Evolutionary conservation across 169 alveolate genomes (phyloP).

Genomic region (Babesia ovata): DNA sequence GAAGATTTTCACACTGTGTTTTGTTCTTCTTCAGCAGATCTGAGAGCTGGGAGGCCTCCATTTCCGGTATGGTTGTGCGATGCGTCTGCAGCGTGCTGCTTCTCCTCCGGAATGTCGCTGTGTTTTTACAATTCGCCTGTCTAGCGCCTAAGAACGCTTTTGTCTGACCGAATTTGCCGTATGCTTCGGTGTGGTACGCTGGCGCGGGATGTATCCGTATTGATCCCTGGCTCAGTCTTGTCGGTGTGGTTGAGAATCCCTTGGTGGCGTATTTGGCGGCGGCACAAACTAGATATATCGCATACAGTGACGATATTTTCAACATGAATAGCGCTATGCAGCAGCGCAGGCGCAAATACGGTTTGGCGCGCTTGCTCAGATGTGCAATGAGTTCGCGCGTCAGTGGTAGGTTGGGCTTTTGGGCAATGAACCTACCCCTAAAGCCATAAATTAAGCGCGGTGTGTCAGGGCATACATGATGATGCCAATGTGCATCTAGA

Average conservation of each 20-base stretch:
- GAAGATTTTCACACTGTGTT: constrained; percentile 84
- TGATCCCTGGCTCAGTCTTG: not conserved
- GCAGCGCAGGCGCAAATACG: too few species aligned
- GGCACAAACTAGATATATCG: constrained; percentile 40
- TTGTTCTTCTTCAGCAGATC: constrained; percentile 54
- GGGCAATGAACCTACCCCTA: not conserved
- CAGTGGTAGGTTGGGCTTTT: not conserved
- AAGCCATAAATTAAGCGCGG: too few species aligned
- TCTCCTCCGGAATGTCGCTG: not conserved
- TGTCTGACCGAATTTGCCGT: not conserved
- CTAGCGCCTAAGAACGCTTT: not conserved
- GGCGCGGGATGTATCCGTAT: not conserved
- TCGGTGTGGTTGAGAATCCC: constrained; percentile 1
- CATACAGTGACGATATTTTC: constrained; percentile 38
- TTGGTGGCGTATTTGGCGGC: constrained; percentile 24
- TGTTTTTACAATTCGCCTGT: not conserved
- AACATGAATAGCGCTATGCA: constrained; percentile 27
- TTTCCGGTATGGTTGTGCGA: not conserved
- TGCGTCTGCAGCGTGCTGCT: not conserved
- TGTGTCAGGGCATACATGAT: too few species aligned
- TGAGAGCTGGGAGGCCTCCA: constrained; percentile 53
- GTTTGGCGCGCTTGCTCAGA: too few species aligned
- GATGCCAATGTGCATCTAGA: too few species aligned
- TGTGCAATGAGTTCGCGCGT: too few species aligned
- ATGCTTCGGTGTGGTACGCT: not conserved